Conservation (phyloP, 495 filamentous ascomycete species). For the Aspergillus diversus region DNA sequence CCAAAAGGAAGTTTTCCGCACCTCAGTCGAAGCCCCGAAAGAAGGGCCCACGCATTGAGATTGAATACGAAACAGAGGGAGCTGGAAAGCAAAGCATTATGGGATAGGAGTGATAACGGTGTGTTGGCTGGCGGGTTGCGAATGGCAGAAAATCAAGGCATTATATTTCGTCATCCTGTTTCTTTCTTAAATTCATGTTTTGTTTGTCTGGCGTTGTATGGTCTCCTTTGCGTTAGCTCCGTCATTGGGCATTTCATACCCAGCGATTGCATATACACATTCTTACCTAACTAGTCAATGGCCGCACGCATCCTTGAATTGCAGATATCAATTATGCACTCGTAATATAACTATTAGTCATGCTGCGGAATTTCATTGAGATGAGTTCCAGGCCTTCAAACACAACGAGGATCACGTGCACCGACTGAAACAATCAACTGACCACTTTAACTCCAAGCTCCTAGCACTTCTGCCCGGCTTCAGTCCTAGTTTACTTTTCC, state of each 20-base stretch:
- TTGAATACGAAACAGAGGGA: slow-evolving; percentile 72
- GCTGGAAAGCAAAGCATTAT: slow-evolving; percentile 51
- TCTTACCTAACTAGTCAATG: slow-evolving; percentile 19
- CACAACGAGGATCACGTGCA: slow-evolving; percentile 23
- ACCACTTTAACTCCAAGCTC: background rate
- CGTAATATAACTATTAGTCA: background rate
- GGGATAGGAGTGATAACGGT: slow-evolving; percentile 32
- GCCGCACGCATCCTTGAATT: slow-evolving; percentile 15
- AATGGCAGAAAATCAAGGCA: slow-evolving; percentile 29
- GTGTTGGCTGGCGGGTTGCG: slow-evolving; percentile 16
- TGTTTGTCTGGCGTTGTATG: slow-evolving; percentile 48
- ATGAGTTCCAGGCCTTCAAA: background rate
- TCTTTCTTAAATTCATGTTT: slow-evolving; percentile 20
- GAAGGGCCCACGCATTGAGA: slow-evolving; percentile 68
- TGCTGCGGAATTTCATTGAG: background rate
- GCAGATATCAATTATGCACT: slow-evolving; percentile 17
- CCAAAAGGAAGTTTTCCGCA: slow-evolving; percentile 70
- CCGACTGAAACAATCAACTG: slow-evolving; percentile 19
- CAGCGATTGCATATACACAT: slow-evolving; percentile 38
- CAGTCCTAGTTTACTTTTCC: background rate
- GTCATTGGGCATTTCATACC: slow-evolving; percentile 46
- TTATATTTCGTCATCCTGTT: slow-evolving; percentile 5
- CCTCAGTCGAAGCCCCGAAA: slow-evolving; percentile 64
- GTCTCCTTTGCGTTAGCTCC: slow-evolving; percentile 29
- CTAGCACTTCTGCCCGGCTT: too few relatives aligned